Base-by-base conservation (phyloP, 257 asterid genomes). In the Fraxinus anomala region DNA sequence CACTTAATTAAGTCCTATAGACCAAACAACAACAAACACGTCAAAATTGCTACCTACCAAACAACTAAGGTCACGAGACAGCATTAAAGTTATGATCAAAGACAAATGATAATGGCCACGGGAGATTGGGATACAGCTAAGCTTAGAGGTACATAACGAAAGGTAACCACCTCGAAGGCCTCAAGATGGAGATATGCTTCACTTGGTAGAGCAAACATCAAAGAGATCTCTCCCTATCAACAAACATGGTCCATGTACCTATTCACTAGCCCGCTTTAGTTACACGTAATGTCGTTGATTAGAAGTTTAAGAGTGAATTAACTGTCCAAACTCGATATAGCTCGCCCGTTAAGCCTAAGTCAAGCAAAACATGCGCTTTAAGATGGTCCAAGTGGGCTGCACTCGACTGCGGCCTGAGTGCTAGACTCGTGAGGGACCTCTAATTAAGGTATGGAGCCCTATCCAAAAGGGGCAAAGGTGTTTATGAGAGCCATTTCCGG, bases 181-280 rank as follows among this genome's bases (percentile, higher is more conserved):
- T 79, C 89, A 47, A 72, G 77, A 78, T 80, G 72, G 68, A 51
- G 81, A 84, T 81, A 80, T 81, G 83, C 30, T 85, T 40, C 47
- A 84, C 84, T 86, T 76, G 87, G 81, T 83, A 47, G 70, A 83
- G 80, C 86, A 74, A 77, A 79, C 68, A 83, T 40, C 40, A 65
- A 63, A 73, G 17, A 56, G 24, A 16, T 31, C 65, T 12, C 16
- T 11, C 16, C 16, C 49, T 12, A 42, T 42, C 49, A 11, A 42
- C 49, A 11, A 42, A 42, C 16, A 42, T 42, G 47, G 16, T 42
- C 17, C 17, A 37, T 39, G 3, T 9, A 39, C 44, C 44, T 8
- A 39, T 2, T 40, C 3, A 10, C 47, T 3, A 9, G 47, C 47
- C 14, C 10, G 13, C 3, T 39, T 39, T 39, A 39, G 12, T 39